Base-by-base conservation (phyloP, 1,139 yeast species). In the Suhomyces coccinellae region DNA sequence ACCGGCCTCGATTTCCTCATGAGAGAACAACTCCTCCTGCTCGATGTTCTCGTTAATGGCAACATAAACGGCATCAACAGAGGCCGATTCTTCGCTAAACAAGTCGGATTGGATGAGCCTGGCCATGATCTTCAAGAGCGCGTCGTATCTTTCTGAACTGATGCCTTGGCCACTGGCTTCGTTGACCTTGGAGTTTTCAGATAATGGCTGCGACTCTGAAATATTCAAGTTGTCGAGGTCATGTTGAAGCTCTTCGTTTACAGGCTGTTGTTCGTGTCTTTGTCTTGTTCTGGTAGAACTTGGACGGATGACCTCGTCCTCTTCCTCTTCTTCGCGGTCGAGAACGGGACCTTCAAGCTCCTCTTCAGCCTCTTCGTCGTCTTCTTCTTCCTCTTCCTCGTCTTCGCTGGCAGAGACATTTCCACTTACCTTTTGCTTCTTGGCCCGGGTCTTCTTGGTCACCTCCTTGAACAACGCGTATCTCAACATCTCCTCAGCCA, bases 381-480 rank as follows among this genome's bases (percentile, higher is more conserved):
- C 56, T 3, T 38, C 49, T 16, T 42, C 47, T 6, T 36, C 47
- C 7, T 47, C 50, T 16, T 47, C 50, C 28, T 62, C 71, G 15
- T 53, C 56, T 31, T 56, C 62, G 20, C 54, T 60, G n/a, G 59
- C 65, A 16, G 58, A 62, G 55, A 34, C 49, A 55, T n/a, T 55
- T 56, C 48, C 49, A 4, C 56, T 56, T 4, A 58, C 57, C 52
- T 59, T 68, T 49, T 67, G 70, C 62, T 67, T 68, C 65, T 66
- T 67, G 36, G 61, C 51, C 57, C 53, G 58, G 27, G 58, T 45
- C 50, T 67, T 71, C 52, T 66, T 71, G 34, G 79, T 67, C 6
- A 83, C 81, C 61, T 88, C 96, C 61, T 85, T 86, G 73, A 91
- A 87, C 54, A 95, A 71, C 0, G 99, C 95, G 64, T 80, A 93